Percentiles rank a stretch among this genome's conserved stretches.
Conservation (phyloP, 2,329 filamentous ascomycete species). For the Coniella vitis region DNA sequence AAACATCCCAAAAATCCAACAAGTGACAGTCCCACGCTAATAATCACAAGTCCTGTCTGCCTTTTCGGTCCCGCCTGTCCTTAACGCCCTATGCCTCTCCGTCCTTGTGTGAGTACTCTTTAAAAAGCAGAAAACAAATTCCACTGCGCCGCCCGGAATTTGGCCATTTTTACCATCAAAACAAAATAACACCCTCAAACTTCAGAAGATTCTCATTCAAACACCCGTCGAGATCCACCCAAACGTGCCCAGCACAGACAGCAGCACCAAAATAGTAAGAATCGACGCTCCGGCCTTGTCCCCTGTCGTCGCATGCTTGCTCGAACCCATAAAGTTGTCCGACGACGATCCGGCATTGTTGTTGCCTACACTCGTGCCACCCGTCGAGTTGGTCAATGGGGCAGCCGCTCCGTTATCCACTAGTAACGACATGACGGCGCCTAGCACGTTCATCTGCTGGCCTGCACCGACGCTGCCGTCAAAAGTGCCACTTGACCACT, state of each 20-base stretch:
- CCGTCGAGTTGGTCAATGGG: conserved; percentile 18
- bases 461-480: conserved; percentile 47
- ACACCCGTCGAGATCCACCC: conserved; percentile 25
- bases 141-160: neutral
- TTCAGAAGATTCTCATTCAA: neutral
- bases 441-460: conserved; percentile 48
- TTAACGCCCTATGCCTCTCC: no score
- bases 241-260: conserved; percentile 25
- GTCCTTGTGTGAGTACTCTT: no score
- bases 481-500: conserved; percentile 41
- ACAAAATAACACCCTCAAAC: neutral
- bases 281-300: conserved; percentile 25
- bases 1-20: no score
- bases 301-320: conserved; percentile 21
- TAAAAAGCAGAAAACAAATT: neutral
- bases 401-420: conserved; percentile 21
- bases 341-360: conserved; percentile 20
- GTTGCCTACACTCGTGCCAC: conserved; percentile 23
- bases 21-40: no score
- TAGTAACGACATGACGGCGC: conserved; percentile 41
- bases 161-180: neutral
- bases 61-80: no score
- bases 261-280: conserved; percentile 18
- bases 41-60: no score
- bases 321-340: conserved; percentile 18